Base-by-base conservation (phyloP, 2,329 filamentous ascomycete species). In the Myrmaecium sp. region DNA sequence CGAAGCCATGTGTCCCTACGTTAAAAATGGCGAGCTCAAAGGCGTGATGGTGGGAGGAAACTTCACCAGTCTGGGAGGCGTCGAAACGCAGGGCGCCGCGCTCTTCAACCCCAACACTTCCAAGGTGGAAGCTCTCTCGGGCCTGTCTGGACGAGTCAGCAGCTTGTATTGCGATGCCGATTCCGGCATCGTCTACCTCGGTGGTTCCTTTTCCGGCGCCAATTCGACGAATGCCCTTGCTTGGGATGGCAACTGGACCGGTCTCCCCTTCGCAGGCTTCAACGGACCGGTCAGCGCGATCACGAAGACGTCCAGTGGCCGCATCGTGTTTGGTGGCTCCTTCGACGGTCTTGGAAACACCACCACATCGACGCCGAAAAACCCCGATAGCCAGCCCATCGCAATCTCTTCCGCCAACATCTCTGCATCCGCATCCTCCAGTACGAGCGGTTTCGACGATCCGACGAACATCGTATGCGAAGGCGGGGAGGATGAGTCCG, bases 301-400 rank as follows among this genome's bases (percentile, higher is more conserved):
- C 38, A 65, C 72, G 26, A 83, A 81, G 54, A 69, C 74, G 12
- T 62, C 74, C 2, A 77, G 81, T 39, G 80, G 79, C 6, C 78
- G 91, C 45, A 79, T 98, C 36, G 69, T 95, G 29, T 98, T 94
- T 46, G 91, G 82, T 24, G 89, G 89, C 26, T 69, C 68, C 30
- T 98, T 98, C 46, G 83, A 80, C 31, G 82, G 82, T 5, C 56
- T 95, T 6, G 82, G 82, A 33, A 92, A 92, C 46, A 94, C 94
- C 47, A 67, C 74, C 3, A 79, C 69, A 33, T n/a, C n/a, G n/a
- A 64, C 69, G 2, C 69, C 74, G 2, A 71, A 62, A 14, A 58
- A 69, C 31, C 71, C 70, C 14, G 73, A 82, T 45, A 66, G 66
- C 22, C 86, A 95, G 50, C 62, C 78, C 21, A 71, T 98, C 52